phyloP scores from a whole-genome alignment of 805 yeast species.

The Candida verbasci region DNA sequence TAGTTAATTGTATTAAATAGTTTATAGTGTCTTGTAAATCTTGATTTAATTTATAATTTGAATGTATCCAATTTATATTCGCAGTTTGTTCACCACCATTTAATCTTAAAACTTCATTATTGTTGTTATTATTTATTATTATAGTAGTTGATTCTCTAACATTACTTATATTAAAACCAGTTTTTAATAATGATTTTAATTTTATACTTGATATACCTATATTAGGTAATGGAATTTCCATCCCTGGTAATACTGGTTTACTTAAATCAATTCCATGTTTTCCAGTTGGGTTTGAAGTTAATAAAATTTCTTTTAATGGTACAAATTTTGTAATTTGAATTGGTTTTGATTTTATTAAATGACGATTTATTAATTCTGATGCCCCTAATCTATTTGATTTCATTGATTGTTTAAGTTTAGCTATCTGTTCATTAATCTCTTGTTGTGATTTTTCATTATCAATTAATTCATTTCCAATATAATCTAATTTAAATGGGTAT shows the following conservation, averaged over 20 bases:
- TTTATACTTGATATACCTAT: slow-evolving; percentile 68
- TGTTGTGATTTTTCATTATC: slow-evolving; percentile 21
- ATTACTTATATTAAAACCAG: slow-evolving; percentile 38
- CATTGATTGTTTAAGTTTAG: slow-evolving; percentile 48
- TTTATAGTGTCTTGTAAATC: slow-evolving; percentile 42
- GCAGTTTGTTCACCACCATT: slow-evolving; percentile 72
- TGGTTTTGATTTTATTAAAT: slow-evolving; percentile 69
- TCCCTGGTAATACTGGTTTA: slow-evolving; percentile 65
- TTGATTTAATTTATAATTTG: slow-evolving; percentile 59
- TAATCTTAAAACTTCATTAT: slow-evolving; percentile 64
- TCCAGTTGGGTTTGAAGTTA: slow-evolving; percentile 64
- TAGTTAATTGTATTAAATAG: slow-evolving; percentile 54
- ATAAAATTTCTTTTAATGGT: slow-evolving; percentile 63
- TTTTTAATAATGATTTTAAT: slow-evolving; percentile 52
- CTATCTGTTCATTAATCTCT: slow-evolving; percentile 38
- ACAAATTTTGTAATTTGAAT: slow-evolving; percentile 68
- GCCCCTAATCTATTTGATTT: slow-evolving; percentile 69
- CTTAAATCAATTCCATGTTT: slow-evolving; percentile 61
- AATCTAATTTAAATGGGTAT: slow-evolving; percentile 84
- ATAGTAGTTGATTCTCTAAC: slow-evolving; percentile 77
- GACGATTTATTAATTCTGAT: slow-evolving; percentile 74
- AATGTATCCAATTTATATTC: slow-evolving; percentile 85
- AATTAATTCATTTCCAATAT: slow-evolving; percentile 64
- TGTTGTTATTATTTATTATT: slow-evolving; percentile 32
- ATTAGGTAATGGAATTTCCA: slow-evolving; percentile 72